Evolutionary conservation across 2,329 filamentous ascomycete species (phyloP), one percentile per base, ranked within the genome.

Genomic region (Clonostachys rosea): DNA sequence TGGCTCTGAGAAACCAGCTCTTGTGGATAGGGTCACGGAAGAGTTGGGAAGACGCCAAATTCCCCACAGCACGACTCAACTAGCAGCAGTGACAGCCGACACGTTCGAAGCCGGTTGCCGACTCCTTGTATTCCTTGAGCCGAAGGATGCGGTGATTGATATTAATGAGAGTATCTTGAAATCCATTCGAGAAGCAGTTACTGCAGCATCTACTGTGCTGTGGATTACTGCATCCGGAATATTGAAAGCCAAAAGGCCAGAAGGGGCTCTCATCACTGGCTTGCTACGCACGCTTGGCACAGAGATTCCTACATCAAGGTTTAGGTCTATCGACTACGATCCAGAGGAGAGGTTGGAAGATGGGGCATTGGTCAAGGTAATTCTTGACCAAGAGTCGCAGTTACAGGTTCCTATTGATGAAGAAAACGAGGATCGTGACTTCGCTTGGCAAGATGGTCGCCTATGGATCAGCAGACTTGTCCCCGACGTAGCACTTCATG

Each of bases 341-440:
- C 13, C 35, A 20, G 20, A 20, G 20, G 20, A 20, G 20, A 20
- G 20, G 20, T 20, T 20, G 20, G 20, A 20, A 6, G 20, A 20
- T 20, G 20, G 20, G 20, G 20, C 20, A 5, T 6, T 20, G 20
- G 35, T 37, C 13, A 13, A 16, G 2, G 35, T 13, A 13, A 9
- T 37, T 16, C 13, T 37, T 37, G 35, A 37, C 35, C 35, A 37
- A 13, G 35, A 37, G 43, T 20, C 20, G 6, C 20, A 20, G 20
- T 20, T 20, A 6, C 20, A 20, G 20, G 20, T 20, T 20, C 20
- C 20, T 20, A 6, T 20, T 20, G 20, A 20, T 20, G 20, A 20
- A 20, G 20, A 6, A 20, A 20, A 6, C 6, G 20, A 20, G 12
- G 47, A 49, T 13, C 34, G n/a, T n/a, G 47, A 49, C 35, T 49